A percentile compares a stretch with the other conserved stretches of the same genome.
phyloP scores from a whole-genome alignment of 495 filamentous ascomycete species.

The Lentithecium fluviatile region DNA sequence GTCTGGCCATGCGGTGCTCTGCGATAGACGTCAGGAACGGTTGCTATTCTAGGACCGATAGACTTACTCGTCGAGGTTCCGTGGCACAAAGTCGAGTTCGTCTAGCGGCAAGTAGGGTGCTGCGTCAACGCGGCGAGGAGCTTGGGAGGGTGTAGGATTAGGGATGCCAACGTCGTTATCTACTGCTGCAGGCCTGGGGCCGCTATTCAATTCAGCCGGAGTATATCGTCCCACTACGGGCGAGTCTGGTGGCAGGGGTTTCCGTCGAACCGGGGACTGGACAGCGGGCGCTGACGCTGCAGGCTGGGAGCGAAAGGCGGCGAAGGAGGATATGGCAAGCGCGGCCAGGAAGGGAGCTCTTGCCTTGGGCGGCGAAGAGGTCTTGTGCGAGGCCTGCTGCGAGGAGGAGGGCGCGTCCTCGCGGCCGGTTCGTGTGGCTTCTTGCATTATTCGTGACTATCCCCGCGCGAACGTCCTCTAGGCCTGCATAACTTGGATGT shows the following conservation, averaged over 20 bases:
- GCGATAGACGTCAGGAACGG: slow-evolving; percentile 8
- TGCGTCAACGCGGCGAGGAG: slow-evolving; percentile 15
- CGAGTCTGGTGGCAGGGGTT: slow-evolving; percentile 37
- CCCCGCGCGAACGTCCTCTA: slow-evolving; percentile 23
- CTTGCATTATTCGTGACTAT: slow-evolving; percentile 29
- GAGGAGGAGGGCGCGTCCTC: slow-evolving; percentile 13
- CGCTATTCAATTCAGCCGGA: slow-evolving; percentile 25
- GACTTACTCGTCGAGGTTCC: slow-evolving; percentile 41
- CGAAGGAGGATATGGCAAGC: slow-evolving; percentile 40
- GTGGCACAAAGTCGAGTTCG: slow-evolving; percentile 29
- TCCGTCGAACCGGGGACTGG: slow-evolving; percentile 39
- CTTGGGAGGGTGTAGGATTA: slow-evolving; percentile 25
- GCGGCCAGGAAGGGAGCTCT: slow-evolving; percentile 37
- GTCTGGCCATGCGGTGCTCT: slow-evolving; percentile 34
- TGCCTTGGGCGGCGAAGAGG: slow-evolving; percentile 11
- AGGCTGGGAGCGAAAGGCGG: slow-evolving; percentile 40
- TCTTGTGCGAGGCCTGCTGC: background rate
- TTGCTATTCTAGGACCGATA: background rate
- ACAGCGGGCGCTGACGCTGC: slow-evolving; percentile 34
- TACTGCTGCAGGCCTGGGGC: slow-evolving; percentile 4
- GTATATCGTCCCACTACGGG: slow-evolving; percentile 29
- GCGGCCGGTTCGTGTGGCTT: slow-evolving; percentile 16
- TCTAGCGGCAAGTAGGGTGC: slow-evolving; percentile 24
- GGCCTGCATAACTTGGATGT: slow-evolving; percentile 32
- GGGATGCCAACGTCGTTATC: slow-evolving; percentile 18